Base-by-base conservation (phyloP, 2,329 filamentous ascomycete genomes). In the Alternaria tenuissima region DNA sequence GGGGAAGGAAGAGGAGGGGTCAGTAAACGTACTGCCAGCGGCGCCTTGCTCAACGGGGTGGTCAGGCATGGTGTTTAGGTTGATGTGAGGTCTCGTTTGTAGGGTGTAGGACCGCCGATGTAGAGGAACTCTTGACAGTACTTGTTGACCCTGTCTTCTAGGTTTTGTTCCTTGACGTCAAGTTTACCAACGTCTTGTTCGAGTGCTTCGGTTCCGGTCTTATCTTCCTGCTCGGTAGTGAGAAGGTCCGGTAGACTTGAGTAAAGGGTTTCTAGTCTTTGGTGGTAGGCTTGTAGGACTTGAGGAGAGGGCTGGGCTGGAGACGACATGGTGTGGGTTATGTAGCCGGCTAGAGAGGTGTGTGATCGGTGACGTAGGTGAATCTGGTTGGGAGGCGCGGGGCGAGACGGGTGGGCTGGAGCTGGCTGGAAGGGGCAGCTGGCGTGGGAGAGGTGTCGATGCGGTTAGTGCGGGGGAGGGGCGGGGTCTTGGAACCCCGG, bases 31-130 rank as follows among this genome's bases (percentile, higher is more conserved):
- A 82, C 80, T 77, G 55, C 78, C 76, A 52, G 63, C 62, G 52
- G 78, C 70, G 53, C 73, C 70, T 61, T 81, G 79, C 67, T 82
- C 79, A 65, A 77, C 74, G 53, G 78, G 76, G 64, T 79, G 78
- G 63, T 76, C 75, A 56, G 80, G 80, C 80, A 82, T 81, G 32
- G 47, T 64, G 71, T 53, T 59, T 72, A 32, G 22, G 59, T 55
- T 57, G 65, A 42, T 57, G 61, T 26, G 26, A 20, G 49, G n/a
- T 44, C 32, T 52, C 44, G 6, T 49, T 51, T 55, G 32, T 64
- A 59, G 22, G 57, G 51, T 44, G 60, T 51, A 14, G 54, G 58
- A 14, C 52, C 63, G 41, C 60, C 61, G 26, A 62, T 61, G 36
- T 66, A 41, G 1, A 61, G 44, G 20, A 67, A 65, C 24, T 54